A percentile compares a stretch with the other conserved stretches of the same genome.
These are phyloP conservation scores for Chalciporus piperatus DNA, from an alignment of 768 basidiomycete genomes.

Conservation along the genomic window DNA sequence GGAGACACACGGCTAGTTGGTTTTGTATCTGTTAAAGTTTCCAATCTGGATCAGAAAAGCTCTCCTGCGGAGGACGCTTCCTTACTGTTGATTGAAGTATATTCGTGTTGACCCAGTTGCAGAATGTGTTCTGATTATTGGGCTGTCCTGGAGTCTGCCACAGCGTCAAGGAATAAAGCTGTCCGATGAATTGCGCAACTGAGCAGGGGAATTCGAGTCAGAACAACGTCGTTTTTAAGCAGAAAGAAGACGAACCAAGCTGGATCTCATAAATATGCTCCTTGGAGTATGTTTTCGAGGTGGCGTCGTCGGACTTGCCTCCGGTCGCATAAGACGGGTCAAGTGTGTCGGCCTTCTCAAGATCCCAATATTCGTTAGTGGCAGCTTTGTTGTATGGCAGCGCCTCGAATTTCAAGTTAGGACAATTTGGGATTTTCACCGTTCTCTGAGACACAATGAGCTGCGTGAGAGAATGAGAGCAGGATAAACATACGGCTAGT, in stretches of 20 bases:
- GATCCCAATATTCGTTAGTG: neutral
- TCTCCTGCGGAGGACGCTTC: no score
- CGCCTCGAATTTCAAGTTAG: neutral
- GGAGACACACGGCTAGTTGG: neutral
- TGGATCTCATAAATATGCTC: neutral
- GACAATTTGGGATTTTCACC: neutral
- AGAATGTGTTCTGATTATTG: neutral
- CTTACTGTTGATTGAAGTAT: neutral
- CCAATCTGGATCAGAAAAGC: no score
- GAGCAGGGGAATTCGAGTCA: no score
- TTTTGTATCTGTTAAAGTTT: no score
- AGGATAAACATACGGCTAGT: neutral
- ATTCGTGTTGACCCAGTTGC: neutral
- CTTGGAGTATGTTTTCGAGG: neutral
- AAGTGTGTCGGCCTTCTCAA: neutral
- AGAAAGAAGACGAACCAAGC: neutral
- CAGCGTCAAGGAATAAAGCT: neutral
- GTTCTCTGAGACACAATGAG: neutral
- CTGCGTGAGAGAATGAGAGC: neutral
- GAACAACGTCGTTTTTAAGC: no score
- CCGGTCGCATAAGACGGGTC: neutral
- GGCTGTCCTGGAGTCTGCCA: neutral
- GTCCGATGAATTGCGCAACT: neutral
- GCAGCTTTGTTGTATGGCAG: neutral
- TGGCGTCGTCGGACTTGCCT: neutral